Conservation (phyloP, 169 alveolate genomes). For the Plasmodium gallinaceum region DNA sequence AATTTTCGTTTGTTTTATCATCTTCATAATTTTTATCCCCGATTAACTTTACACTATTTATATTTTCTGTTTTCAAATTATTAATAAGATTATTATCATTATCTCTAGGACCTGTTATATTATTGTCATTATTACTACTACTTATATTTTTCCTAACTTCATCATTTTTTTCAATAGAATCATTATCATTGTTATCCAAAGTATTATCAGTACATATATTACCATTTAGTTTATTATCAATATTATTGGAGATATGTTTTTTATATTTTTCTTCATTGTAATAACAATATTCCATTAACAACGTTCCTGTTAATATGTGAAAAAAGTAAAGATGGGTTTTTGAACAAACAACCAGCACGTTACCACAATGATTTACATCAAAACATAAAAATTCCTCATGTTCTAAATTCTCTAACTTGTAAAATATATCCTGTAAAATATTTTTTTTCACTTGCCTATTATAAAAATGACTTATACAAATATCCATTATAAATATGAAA, state of each 20-base stretch:
- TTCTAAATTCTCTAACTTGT: slow-evolving; percentile 58
- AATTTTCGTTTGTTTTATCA: neutral
- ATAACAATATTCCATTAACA: slow-evolving; percentile 41
- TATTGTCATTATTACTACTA: neutral
- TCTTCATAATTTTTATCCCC: slow-evolving; percentile 8
- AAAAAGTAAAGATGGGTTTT: slow-evolving; percentile 60
- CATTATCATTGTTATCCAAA: neutral
- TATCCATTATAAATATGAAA: slow-evolving; percentile 59
- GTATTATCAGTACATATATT: no score
- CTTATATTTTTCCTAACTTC: neutral
- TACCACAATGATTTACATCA: slow-evolving; percentile 67
- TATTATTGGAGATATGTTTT: neutral
- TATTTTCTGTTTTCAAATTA: neutral
- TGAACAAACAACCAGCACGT: slow-evolving; percentile 44
- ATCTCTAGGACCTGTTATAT: neutral
- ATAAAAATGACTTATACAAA: slow-evolving; percentile 69
- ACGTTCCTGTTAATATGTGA: slow-evolving; percentile 56
- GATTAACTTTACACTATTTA: neutral
- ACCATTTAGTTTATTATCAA: neutral
- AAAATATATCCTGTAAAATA: slow-evolving; percentile 66
- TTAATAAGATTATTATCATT: neutral
- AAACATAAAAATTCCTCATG: slow-evolving; percentile 72
- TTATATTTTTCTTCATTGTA: slow-evolving; percentile 30
- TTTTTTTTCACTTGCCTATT: slow-evolving; percentile 63
- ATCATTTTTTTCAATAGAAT: neutral